phyloP scores from a whole-genome alignment of 148 eudicot genomes.

The Nepenthes gracilis region DNA sequence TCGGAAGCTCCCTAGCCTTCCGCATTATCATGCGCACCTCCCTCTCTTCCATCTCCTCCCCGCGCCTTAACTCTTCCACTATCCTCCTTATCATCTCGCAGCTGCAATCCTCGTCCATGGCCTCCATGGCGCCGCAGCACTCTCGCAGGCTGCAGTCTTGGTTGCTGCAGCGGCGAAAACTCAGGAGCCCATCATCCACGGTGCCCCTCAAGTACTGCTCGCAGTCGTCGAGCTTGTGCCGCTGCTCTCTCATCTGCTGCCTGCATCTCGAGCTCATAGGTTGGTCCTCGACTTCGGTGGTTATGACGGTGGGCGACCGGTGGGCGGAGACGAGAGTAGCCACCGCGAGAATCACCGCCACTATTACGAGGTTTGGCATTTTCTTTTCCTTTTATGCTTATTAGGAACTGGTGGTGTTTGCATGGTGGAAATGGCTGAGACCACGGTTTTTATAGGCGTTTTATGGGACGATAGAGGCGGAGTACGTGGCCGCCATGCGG shows the following conservation, averaged over 20 bases:
- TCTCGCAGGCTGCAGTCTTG: constrained; percentile 10
- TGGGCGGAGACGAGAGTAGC: constrained; percentile 3
- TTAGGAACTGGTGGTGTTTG: too few relatives aligned
- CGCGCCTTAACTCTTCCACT: constrained; percentile 8
- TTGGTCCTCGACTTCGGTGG: background rate
- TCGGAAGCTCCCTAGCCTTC: constrained; percentile 18
- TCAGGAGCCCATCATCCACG: constrained; percentile 2
- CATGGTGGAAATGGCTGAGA: background rate
- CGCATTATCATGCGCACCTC: constrained; percentile 10
- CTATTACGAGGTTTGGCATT: background rate
- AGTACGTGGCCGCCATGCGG: constrained; percentile 10
- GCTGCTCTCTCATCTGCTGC: constrained; percentile 15
- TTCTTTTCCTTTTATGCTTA: background rate
- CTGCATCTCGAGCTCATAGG: constrained; percentile 15
- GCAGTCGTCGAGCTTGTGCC: constrained; percentile 17
- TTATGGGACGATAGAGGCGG: constrained; percentile 6
- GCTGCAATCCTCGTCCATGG: constrained; percentile 18
- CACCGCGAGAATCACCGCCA: constrained; percentile 5
- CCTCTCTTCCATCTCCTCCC: constrained; percentile 9
- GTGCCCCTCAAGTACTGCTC: constrained; percentile 16
- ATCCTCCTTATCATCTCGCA: constrained; percentile 17
- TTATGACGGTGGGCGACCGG: background rate
- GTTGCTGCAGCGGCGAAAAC: background rate
- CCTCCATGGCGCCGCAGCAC: constrained; percentile 24
- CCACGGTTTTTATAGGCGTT: constrained; percentile 1